phyloP scores from a whole-genome alignment of 1,284 basidiomycete species.

The Coniferiporia sulphurascens region DNA sequence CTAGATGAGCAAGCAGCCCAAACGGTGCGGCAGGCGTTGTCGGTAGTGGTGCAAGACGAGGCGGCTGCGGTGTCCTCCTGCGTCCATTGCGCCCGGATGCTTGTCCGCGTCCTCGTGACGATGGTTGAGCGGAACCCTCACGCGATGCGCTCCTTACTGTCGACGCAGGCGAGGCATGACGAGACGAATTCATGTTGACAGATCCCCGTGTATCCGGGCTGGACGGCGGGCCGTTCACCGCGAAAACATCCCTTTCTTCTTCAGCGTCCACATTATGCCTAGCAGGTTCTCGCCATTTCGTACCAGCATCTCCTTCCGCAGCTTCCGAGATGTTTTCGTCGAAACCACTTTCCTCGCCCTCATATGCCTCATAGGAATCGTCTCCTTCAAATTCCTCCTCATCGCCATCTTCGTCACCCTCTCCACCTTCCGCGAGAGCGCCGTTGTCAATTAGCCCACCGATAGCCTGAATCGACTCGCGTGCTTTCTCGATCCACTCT shows the following conservation, averaged over 20 bases:
- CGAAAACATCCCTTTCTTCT: not conserved
- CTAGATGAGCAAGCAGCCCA: slow-evolving; percentile 63
- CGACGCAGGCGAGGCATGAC: slow-evolving; percentile 11
- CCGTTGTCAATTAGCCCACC: slow-evolving; percentile 58
- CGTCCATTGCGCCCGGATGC: not conserved
- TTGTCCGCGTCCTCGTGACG: not conserved
- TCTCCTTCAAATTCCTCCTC: slow-evolving; percentile 18
- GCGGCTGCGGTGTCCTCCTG: slow-evolving; percentile 11
- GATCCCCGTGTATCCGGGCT: not conserved
- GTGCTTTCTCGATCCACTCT: slow-evolving; percentile 70
- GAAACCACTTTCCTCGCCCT: not conserved
- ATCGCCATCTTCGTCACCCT: slow-evolving; percentile 15
- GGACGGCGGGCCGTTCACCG: not conserved
- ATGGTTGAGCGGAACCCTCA: slow-evolving; percentile 9
- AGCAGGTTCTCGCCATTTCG: slow-evolving; percentile 3
- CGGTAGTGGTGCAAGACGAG: slow-evolving; percentile 43
- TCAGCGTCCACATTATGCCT: not conserved
- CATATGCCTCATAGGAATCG: slow-evolving; percentile 3
- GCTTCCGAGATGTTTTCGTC: not conserved
- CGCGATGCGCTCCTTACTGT: slow-evolving; percentile 6
- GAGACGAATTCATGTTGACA: not conserved
- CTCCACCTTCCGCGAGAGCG: slow-evolving; percentile 23
- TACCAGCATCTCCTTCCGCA: not conserved
- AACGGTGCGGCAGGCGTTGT: slow-evolving; percentile 57
- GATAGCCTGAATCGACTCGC: slow-evolving; percentile 59